Percentiles rank a stretch among this genome's conserved stretches.
Conservation (phyloP, 2,329 filamentous ascomycete genomes). For the Fonsecaea multimorphosa region DNA sequence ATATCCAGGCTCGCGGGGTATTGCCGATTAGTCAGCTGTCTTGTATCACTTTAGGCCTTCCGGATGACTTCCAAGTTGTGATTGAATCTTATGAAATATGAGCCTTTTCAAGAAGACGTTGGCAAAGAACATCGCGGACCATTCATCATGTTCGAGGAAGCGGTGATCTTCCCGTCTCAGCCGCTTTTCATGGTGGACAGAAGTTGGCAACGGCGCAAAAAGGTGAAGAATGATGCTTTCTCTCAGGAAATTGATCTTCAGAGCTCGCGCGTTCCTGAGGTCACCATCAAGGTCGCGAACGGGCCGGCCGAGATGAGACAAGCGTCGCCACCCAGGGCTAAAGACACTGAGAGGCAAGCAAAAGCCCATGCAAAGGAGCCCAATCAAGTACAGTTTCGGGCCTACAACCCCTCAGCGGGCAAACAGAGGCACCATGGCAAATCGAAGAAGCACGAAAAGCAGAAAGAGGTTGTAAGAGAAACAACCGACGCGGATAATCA, state of each 20-base stretch:
- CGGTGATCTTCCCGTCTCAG: slow-evolving; percentile 29
- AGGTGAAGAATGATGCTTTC: slow-evolving; percentile 4
- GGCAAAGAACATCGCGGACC: neutral
- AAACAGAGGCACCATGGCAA: neutral
- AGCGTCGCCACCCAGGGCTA: neutral
- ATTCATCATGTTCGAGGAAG: slow-evolving; percentile 29
- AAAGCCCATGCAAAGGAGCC: neutral
- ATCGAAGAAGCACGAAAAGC: neutral
- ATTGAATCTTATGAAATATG: neutral
- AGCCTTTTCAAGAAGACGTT: too few relatives aligned
- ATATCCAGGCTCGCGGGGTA: neutral
- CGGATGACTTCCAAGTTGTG: neutral
- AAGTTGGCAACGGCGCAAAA: slow-evolving; percentile 32
- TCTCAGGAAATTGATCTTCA: slow-evolving; percentile 1
- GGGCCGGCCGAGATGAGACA: neutral
- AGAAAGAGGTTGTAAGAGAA: too few relatives aligned
- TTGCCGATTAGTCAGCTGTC: slow-evolving; percentile 3
- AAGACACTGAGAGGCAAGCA: neutral
- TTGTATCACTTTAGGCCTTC: neutral
- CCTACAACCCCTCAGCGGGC: slow-evolving; percentile 17
- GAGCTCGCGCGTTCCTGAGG: slow-evolving; percentile 26
- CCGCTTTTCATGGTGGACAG: slow-evolving; percentile 37
- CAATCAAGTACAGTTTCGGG: slow-evolving; percentile 18
- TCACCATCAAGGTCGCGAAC: slow-evolving; percentile 26
- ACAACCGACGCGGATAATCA: neutral